Evolutionary conservation across 1,284 basidiomycete genomes (phyloP), one percentile per base, ranked within the genome.

Genomic region (Dichomitus squalens): DNA sequence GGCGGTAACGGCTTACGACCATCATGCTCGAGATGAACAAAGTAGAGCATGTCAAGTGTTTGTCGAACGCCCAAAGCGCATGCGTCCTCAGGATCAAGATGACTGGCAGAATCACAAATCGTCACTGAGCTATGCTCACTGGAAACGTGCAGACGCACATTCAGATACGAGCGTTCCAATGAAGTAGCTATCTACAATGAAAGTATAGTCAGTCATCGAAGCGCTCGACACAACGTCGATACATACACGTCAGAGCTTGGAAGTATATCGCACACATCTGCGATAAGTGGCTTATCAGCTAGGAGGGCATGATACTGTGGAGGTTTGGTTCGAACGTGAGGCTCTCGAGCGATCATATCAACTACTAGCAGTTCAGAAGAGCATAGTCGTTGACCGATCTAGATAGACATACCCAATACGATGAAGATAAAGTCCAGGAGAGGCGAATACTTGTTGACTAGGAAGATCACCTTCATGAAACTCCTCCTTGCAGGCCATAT

Each of bases 41-140:
- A 12, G 18, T 34, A 16, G 21, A 48, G 18, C 18, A 35, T 14
- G 35, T 29, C 6, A 46, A 6, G 25, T 31, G 25, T n/a, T 29
- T 46, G 14, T 50, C n/a, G 36, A 50, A 50, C 14, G 21, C 25
- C 49, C 49, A 50, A n/a, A 50, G 21, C 6, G 49, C 49, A n/a
- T 18, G n/a, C 35, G 49, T 50, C 9, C 49, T 27, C 35, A 27
- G 20, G n/a, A 50, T 36, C n/a, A 50, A n/a, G 29, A 46, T 46
- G 27, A 33, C 43, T 46, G 27, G 7, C 9, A n/a, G 14, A 21
- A 27, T 27, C 12, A 25, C n/a, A 12, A n/a, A 46, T 20, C 27
- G 29, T 31, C 29, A 31, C 11, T 6, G 29, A 31, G 29, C 11
- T 11, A 31, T 31, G 29, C 6, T 11, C 29, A 11, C 29, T 31